Evolutionary conservation across 768 basidiomycete genomes (phyloP), one percentile per base, ranked within the genome.

Genomic region (Lepiota brunneoincarnata): DNA sequence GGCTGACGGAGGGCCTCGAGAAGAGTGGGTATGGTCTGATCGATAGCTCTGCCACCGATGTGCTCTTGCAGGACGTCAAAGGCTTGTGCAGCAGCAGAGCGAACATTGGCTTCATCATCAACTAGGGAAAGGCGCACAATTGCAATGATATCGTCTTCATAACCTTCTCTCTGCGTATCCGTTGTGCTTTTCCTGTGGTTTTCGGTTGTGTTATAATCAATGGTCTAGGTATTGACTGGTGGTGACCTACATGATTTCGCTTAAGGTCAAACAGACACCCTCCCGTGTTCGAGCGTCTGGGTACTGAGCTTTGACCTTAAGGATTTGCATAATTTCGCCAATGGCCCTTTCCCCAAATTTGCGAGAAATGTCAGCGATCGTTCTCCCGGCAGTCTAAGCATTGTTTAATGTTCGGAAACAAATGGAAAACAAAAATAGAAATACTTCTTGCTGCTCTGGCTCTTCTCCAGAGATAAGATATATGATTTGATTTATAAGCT

Each of bases 311-410:
- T 83, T 82, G 17, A 76, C 71, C 50, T 87, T 89, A 55, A 99
- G 71, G 49, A 92, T 87, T 2, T 83, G 75, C 59, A 98, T 78
- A 47, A 96, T 86, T 58, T 94, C 94, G 18, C 81, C 84, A 35
- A 98, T 63, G 54, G 96, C 85, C 53, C 87, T 84, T 68, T 98
- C 97, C 14, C 97, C 96, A 61, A 95, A 95, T 70, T 98, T 98
- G 67, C 90, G 87, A 67, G 92, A 97, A 0, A 98, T 69, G 66
- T 99, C 96, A 10, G 83, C 81, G 6, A 91, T 82, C 2, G 94
- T 97, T 36, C 93, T 81, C 14, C 83, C 81, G n/a, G 93, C 93
- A 20, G 59, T 18, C 39, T 48, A 49, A 48, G 56, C 37, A 41
- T 31, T 17, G 4, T 35, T 49, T 39, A 41, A 14, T 21, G 15